Evolutionary conservation across 2,329 filamentous ascomycete species (phyloP), one percentile per base, ranked within the genome.

Genomic region (Neonectria coccinea): DNA sequence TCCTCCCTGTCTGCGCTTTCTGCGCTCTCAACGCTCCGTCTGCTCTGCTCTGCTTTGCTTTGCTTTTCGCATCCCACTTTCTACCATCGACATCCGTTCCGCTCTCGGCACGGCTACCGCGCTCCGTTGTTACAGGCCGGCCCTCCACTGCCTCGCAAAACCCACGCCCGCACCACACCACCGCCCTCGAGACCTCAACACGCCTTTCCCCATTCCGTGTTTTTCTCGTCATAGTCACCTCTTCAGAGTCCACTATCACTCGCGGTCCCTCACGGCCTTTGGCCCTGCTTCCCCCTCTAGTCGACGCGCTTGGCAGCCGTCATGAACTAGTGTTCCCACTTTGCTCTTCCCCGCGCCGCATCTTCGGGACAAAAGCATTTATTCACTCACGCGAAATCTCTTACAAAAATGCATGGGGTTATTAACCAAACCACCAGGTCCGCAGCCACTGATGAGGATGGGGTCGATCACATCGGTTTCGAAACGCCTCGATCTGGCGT

Each of bases 401-500:
- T 71, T 73, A 69, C 70, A 71, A 76, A 67, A 72, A 82, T 84
- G 80, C 79, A 79, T 69, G 79, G 78, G 76, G 79, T 86, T 74
- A 62, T 62, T 87, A 83, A 88, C 84, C 78, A 81, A 74, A 78
- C 78, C 73, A 80, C 76, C 79, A 88, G 86, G 81, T 82, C 85
- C 78, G 80, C 85, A 74, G 79, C 84, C 65, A 76, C 83, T 74
- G 90, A 92, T 71, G 91, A 95, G 76, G 91, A 93, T 78, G 86
- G 84, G 74, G 84, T 85, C 78, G 91, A 94, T 79, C 90, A 93
- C 73, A 91, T 93, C 78, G 92, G 93, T 77, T 92, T 91, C 79
- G 91, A 93, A 74, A 94, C 92, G 58, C 96, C 94, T 74, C 92
- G 94, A 76, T 97, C 94, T 73, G 94, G 94, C 76, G 89, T 97